These are phyloP conservation scores for Tetrapyrgos nigripes DNA, from an alignment of 1,284 basidiomycete genomes.

Conservation along the genomic window DNA sequence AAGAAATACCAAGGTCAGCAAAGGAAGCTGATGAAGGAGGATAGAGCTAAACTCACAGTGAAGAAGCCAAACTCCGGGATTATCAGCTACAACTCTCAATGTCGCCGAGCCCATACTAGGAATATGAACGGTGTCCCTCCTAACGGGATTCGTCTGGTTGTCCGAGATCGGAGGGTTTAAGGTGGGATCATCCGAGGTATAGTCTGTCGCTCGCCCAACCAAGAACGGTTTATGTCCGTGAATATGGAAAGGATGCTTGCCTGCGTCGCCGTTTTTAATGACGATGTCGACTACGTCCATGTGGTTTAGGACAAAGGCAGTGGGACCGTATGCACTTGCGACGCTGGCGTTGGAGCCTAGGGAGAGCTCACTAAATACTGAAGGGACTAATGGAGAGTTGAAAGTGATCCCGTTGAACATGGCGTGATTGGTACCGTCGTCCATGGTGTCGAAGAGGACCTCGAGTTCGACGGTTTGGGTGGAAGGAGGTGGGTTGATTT, in stretches of 20 bases:
- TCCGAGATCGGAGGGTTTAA: conserved; percentile 85
- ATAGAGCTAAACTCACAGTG: conserved; percentile 58
- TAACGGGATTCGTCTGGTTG: conserved; percentile 82
- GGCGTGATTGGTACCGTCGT: conserved; percentile 80
- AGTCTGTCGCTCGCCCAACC: conserved; percentile 74
- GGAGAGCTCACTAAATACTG: conserved; percentile 74
- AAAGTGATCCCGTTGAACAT: conserved; percentile 78
- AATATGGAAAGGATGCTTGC: conserved; percentile 83
- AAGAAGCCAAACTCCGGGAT: conserved; percentile 86
- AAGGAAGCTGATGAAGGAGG: not conserved
- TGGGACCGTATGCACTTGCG: conserved; percentile 76
- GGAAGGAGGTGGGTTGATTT: conserved; percentile 48
- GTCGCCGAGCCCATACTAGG: conserved; percentile 66
- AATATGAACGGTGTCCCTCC: conserved; percentile 83
- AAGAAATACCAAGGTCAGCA: not conserved
- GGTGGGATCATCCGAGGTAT: conserved; percentile 75
- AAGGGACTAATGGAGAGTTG: conserved; percentile 71
- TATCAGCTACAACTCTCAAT: conserved; percentile 75
- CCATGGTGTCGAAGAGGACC: conserved; percentile 72
- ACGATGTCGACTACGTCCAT: conserved; percentile 82
- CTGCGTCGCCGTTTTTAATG: conserved; percentile 79
- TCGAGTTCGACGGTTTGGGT: conserved; percentile 63
- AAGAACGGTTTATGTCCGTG: conserved; percentile 87
- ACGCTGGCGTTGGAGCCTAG: conserved; percentile 76
- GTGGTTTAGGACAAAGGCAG: conserved; percentile 77